phyloP scores from a whole-genome alignment of 495 filamentous ascomycete species.

The Cairneyella variabilis region DNA sequence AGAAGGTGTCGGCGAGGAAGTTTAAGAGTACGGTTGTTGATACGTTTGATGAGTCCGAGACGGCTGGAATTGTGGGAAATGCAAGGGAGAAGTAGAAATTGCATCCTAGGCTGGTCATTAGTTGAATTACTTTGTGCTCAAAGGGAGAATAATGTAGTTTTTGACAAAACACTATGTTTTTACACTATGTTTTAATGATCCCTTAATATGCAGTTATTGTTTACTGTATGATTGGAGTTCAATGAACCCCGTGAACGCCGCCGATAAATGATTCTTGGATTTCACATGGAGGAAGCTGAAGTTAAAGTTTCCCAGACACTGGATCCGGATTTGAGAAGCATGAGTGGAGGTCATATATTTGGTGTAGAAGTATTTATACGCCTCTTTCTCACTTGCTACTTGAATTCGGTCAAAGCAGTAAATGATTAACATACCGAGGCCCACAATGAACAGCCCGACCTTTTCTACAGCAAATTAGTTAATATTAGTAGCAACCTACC shows the following conservation, averaged over 20 bases:
- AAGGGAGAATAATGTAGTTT: background rate
- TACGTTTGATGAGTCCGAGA: slow-evolving; percentile 1
- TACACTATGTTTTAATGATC: background rate
- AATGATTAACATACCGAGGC: background rate
- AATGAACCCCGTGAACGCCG: background rate
- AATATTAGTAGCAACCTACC: background rate
- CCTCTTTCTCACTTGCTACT: background rate
- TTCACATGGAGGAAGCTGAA: background rate
- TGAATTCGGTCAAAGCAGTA: background rate
- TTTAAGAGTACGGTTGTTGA: slow-evolving; percentile 33
- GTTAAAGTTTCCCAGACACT: background rate
- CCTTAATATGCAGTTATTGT: background rate
- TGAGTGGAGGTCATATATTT: background rate
- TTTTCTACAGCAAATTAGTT: background rate
- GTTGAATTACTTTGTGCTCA: background rate
- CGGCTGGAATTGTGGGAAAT: background rate
- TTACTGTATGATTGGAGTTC: background rate
- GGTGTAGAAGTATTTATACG: background rate
- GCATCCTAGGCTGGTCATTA: background rate
- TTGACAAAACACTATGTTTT: background rate
- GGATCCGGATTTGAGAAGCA: background rate
- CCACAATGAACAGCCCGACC: background rate
- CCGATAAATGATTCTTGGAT: background rate
- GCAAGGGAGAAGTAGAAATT: background rate
- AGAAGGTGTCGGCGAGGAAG: slow-evolving; percentile 57